Evolutionary conservation across 257 asterid species (phyloP).

Genomic region (Paulownia fortunei): DNA sequence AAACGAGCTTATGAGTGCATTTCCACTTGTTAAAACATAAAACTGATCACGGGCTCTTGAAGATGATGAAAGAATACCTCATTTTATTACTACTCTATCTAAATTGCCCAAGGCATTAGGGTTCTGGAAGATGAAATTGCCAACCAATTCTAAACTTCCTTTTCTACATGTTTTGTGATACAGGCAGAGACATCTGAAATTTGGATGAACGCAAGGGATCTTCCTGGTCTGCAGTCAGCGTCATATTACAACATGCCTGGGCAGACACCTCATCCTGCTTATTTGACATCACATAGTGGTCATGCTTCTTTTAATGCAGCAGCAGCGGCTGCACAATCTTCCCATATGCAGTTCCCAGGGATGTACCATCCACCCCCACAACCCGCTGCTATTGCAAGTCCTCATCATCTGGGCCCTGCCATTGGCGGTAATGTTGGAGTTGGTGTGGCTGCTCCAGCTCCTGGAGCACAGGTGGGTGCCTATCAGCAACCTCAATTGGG

Average conservation of each 20-base stretch:
- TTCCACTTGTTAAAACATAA: not conserved
- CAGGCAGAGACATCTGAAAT: constrained; percentile 97
- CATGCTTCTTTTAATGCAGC: constrained; percentile 83
- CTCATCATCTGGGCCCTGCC: constrained; percentile 81
- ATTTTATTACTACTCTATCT: not conserved
- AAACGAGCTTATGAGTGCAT: constrained; percentile 1
- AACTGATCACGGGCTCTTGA: not conserved
- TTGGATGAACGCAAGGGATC: constrained; percentile 90
- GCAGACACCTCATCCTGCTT: constrained; percentile 84
- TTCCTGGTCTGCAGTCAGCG: constrained; percentile 68
- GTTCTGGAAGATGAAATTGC: not conserved
- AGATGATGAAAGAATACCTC: constrained; percentile 1
- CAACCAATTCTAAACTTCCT: not conserved
- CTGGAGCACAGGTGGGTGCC: constrained; percentile 82
- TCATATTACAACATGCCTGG: constrained; percentile 88
- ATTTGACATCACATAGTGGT: constrained; percentile 79
- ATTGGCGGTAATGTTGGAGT: constrained; percentile 80
- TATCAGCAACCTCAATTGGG: constrained; percentile 95
- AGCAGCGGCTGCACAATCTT: constrained; percentile 79
- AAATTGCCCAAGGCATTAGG: not conserved
- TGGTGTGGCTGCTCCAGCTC: constrained; percentile 79
- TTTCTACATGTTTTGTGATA: not conserved
- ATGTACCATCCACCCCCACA: constrained; percentile 78
- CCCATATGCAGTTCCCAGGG: constrained; percentile 92
- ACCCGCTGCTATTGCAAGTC: constrained; percentile 68